Percentiles rank a stretch among this genome's conserved stretches.
Conservation (phyloP, 345 rosid genomes). For the Salix exigua region DNA sequence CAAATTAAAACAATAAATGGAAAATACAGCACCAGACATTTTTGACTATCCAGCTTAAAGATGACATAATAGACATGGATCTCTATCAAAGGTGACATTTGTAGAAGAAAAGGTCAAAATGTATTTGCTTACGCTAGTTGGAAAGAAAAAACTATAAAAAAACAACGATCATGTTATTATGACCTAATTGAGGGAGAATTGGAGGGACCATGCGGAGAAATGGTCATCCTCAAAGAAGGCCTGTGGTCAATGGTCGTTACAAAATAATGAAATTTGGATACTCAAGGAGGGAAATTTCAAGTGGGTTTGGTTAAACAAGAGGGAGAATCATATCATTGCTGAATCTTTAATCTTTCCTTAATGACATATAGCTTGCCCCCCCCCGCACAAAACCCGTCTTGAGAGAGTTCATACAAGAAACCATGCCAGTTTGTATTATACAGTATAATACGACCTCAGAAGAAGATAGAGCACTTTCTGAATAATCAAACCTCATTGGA, state of each 20-base stretch:
- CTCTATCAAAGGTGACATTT: neutral
- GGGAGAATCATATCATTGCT: neutral
- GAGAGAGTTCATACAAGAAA: no score
- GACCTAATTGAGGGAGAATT: neutral
- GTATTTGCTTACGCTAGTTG: neutral
- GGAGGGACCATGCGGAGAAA: neutral
- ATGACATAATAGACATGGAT: neutral
- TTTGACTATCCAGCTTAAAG: neutral
- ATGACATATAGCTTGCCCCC: no score
- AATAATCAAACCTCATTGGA: neutral
- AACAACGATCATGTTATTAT: neutral
- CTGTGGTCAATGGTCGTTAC: slow-evolving; percentile 23
- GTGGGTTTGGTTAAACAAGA: slow-evolving; percentile 24
- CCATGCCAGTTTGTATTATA: neutral
- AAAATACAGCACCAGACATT: no score
- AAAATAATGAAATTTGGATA: slow-evolving; percentile 4
- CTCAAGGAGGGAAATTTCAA: neutral
- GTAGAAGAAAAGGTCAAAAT: neutral
- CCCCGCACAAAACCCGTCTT: no score
- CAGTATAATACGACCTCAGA: neutral
- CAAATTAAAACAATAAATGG: no score
- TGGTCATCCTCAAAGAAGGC: neutral
- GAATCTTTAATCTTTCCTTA: neutral
- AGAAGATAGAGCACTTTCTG: neutral
- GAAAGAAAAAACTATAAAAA: no score